These are phyloP conservation scores for Lachancea quebecensis DNA, from an alignment of 805 yeast species.

Conservation along the genomic window DNA sequence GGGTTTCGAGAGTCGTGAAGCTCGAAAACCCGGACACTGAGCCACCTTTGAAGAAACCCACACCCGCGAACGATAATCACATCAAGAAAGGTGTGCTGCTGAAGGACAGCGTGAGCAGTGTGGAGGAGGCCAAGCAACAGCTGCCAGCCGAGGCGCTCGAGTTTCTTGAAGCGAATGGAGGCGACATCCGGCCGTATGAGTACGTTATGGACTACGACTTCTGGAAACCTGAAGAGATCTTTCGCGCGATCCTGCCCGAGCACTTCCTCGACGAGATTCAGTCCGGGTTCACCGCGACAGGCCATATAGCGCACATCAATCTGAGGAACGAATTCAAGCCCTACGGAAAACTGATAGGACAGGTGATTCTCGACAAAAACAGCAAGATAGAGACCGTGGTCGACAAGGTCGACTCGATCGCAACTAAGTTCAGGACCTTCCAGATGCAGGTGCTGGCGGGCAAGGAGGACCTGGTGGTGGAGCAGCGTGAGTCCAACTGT, in stretches of 20 bases:
- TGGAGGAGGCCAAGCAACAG: conserved; percentile 33
- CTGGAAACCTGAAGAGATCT: conserved; percentile 88
- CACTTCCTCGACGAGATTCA: conserved; percentile 64
- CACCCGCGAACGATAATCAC: conserved; percentile 24
- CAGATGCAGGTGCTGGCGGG: conserved; percentile 94
- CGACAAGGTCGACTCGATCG: conserved; percentile 81
- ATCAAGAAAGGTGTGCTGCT: conserved; percentile 45
- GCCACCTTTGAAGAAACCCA: conserved; percentile 11
- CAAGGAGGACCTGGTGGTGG: conserved; percentile 53
- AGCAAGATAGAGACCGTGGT: conserved; percentile 76
- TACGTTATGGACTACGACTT: conserved; percentile 61
- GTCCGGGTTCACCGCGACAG: conserved; percentile 85
- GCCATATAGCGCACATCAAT: conserved; percentile 93
- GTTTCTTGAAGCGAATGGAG: conserved; percentile 42
- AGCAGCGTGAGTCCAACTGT: conserved; percentile 85
- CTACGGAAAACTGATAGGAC: conserved; percentile 74
- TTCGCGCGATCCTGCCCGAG: conserved; percentile 71
- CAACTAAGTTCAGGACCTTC: conserved; percentile 83
- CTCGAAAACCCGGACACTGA: conserved; percentile 20
- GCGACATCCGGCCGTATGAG: conserved; percentile 45
- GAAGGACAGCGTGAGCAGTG: conserved; percentile 40
- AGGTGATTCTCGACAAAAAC: conserved; percentile 83
- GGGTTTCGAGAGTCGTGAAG: conserved; percentile 62
- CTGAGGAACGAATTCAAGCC: conserved; percentile 79
- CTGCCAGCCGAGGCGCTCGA: conserved; percentile 39